A percentile compares a stretch with the other conserved stretches of the same genome.
These are phyloP conservation scores for Xylariaceae sp. DNA, from an alignment of 2,329 filamentous ascomycete species.

Conservation along the genomic window DNA sequence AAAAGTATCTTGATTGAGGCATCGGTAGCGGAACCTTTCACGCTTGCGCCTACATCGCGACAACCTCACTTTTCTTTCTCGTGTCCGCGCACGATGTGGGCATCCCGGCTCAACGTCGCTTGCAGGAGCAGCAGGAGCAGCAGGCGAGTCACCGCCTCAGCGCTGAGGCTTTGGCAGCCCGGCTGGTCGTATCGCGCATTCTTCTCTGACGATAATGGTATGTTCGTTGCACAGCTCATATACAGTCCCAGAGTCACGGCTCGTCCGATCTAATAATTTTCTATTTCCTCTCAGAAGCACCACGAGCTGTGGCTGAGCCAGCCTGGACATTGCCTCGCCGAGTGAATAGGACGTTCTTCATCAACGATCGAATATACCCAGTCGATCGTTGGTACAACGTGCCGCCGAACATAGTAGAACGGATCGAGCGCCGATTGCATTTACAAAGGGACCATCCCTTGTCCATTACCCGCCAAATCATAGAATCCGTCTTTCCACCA, in stretches of 20 bases:
- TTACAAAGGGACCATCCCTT: slow-evolving; percentile 87
- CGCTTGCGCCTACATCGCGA: background rate
- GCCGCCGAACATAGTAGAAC: slow-evolving; percentile 65
- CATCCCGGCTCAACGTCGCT: slow-evolving; percentile 24
- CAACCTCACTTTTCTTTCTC: slow-evolving; percentile 2
- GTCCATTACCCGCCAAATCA: slow-evolving; percentile 82
- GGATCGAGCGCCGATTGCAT: slow-evolving; percentile 75
- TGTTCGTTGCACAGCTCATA: slow-evolving; percentile 12
- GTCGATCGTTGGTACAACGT: slow-evolving; percentile 84
- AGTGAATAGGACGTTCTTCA: slow-evolving; percentile 38
- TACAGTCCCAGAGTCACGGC: background rate
- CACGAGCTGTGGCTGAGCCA: slow-evolving; percentile 4
- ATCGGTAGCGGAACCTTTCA: no score
- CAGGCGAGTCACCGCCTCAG: slow-evolving; percentile 11
- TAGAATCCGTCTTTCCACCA: slow-evolving; percentile 78
- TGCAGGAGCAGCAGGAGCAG: slow-evolving; percentile 16
- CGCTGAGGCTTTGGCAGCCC: slow-evolving; percentile 10
- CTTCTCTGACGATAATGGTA: slow-evolving; percentile 27
- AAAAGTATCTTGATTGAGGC: no score
- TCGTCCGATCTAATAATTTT: slow-evolving; percentile 14
- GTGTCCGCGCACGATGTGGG: slow-evolving; percentile 25
- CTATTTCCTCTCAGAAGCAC: slow-evolving; percentile 7
- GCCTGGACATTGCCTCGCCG: slow-evolving; percentile 23
- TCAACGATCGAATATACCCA: slow-evolving; percentile 59
- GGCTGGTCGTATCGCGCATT: slow-evolving; percentile 19